These are phyloP conservation scores for Syzygium oleosum DNA, from an alignment of 345 rosid species.

Conservation along the genomic window DNA sequence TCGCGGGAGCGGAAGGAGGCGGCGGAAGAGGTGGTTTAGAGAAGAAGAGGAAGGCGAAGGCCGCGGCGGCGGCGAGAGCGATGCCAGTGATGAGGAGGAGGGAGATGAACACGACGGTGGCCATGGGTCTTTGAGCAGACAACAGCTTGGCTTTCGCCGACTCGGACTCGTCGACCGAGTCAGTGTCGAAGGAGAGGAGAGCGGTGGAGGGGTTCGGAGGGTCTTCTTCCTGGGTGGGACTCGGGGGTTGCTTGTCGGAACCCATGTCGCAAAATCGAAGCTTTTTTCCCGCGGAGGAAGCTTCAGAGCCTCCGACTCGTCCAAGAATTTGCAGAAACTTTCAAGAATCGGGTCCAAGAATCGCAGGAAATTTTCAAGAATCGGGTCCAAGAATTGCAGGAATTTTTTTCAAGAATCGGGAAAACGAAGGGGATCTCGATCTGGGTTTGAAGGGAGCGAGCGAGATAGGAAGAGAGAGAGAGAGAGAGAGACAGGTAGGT, in stretches of 20 bases:
- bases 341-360: background rate
- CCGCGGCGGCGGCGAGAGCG: background rate
- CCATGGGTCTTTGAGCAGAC: conserved; percentile 12
- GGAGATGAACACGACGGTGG: conserved; percentile 37
- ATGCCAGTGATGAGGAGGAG: conserved; percentile 21
- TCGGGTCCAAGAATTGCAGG: background rate
- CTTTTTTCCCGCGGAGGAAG: background rate
- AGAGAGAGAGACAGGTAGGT: background rate
- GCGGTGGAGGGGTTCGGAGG: conserved; percentile 39
- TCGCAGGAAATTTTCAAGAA: background rate
- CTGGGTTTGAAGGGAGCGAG: background rate
- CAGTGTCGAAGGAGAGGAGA: conserved; percentile 46
- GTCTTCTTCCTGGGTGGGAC: conserved; percentile 35
- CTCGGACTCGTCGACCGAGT: conserved; percentile 1
- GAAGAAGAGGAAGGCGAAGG: conserved; percentile 57
- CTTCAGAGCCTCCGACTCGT: background rate
- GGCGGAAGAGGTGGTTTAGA: conserved; percentile 6
- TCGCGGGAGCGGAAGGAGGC: background rate
- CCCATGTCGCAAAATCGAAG: conserved; percentile 20
- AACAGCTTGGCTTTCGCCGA: background rate
- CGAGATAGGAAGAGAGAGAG: too few relatives aligned
- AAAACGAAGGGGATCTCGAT: background rate
- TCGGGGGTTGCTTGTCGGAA: conserved; percentile 25
- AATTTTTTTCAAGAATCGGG: background rate
- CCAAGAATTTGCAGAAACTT: background rate